Evolutionary conservation across 2,329 filamentous ascomycete species (phyloP).

Genomic region (Fusarium sp.): DNA sequence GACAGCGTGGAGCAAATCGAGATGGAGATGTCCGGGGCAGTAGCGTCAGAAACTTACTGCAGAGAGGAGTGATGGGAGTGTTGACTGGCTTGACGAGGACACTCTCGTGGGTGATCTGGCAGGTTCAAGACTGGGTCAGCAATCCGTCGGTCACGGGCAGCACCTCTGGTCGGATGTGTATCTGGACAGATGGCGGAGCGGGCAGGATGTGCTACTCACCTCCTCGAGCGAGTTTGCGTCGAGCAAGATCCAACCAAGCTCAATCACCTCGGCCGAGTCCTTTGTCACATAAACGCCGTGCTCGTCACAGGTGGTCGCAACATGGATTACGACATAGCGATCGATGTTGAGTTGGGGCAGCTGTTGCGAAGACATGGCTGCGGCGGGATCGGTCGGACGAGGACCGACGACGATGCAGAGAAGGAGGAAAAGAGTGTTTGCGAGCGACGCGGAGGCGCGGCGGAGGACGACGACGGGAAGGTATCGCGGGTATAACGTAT

Average conservation of each 20-base stretch:
- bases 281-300: conserved; percentile 99
- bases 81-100: conserved; percentile 98
- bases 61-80: conserved; percentile 97
- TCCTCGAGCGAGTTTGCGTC: conserved; percentile 93
- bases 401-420: conserved; percentile 31
- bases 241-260: conserved; percentile 97
- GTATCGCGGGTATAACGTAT: conserved; percentile 20
- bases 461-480: conserved; percentile 24
- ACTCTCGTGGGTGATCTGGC: conserved; percentile 91
- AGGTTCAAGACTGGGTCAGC: conserved; percentile 29
- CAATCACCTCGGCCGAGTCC: conserved; percentile 98
- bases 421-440: conserved; percentile 40
- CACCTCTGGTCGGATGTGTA: not conserved
- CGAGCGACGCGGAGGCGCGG: conserved; percentile 28
- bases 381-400: conserved; percentile 39
- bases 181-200: conserved; percentile 5
- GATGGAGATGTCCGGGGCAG: conserved; percentile 33
- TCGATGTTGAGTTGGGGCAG: conserved; percentile 79
- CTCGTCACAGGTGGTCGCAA: conserved; percentile 98
- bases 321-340: conserved; percentile 97
- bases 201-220: conserved; percentile 66
- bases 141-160: not conserved
- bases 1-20: conserved; percentile 33
- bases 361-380: conserved; percentile 56
- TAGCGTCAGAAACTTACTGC: conserved; percentile 78